These are phyloP conservation scores for Ceratocystis albifundus DNA, from an alignment of 2,329 filamentous ascomycete species.

Conservation along the genomic window DNA sequence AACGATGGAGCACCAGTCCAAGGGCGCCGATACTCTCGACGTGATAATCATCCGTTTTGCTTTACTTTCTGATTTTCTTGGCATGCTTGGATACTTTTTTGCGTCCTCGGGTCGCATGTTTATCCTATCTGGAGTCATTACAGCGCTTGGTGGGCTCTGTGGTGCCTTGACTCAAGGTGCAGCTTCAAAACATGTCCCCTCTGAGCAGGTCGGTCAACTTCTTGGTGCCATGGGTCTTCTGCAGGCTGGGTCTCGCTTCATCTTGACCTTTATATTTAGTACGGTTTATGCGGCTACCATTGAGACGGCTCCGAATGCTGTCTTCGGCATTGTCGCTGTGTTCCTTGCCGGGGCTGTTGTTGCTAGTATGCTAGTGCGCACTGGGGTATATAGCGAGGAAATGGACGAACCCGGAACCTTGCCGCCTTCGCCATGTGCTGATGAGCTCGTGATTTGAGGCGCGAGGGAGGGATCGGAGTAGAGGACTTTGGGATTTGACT, in stretches of 20 bases:
- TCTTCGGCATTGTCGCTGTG: conserved; percentile 42
- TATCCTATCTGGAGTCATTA: conserved; percentile 57
- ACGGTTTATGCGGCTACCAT: conserved; percentile 77
- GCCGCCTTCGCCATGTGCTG: conserved; percentile 14
- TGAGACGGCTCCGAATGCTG: conserved; percentile 61
- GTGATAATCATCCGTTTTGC: conserved; percentile 63
- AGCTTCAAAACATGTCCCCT: conserved; percentile 81
- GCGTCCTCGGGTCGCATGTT: conserved; percentile 53
- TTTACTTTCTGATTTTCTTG: conserved; percentile 63
- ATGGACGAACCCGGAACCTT: conserved; percentile 7
- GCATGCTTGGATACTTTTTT: conserved; percentile 63
- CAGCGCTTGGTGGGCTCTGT: conserved; percentile 71
- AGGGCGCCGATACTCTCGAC: conserved; percentile 68
- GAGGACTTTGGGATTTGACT: not conserved
- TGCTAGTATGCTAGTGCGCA: conserved; percentile 16
- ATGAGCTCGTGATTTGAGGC: conserved; percentile 19
- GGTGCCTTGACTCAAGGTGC: conserved; percentile 73
- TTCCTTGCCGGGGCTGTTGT: conserved; percentile 14
- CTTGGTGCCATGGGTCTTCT: conserved; percentile 77
- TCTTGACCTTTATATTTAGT: conserved; percentile 75
- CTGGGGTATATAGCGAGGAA: conserved; percentile 20
- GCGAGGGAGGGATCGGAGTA: not conserved
- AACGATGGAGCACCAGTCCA: conserved; percentile 32
- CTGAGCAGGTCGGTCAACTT: conserved; percentile 71
- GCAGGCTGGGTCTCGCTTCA: conserved; percentile 67